Conservation (phyloP, 2,329 filamentous ascomycete genomes). For the Xylaria multiplex region DNA sequence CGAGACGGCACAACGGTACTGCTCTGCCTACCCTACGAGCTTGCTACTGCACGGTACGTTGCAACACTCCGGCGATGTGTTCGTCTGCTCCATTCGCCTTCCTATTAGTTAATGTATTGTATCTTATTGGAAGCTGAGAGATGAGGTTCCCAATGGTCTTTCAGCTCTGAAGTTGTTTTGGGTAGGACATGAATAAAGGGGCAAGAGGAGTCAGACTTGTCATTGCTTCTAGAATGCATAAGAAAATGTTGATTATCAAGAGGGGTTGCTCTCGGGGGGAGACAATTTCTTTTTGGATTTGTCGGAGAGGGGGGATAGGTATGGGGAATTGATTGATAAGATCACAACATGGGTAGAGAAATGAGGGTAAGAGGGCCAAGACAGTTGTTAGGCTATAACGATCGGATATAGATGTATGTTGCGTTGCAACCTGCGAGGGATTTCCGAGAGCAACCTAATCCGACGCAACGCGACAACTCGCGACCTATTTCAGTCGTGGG, state of each 20-base stretch:
- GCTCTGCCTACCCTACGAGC: constrained; percentile 13
- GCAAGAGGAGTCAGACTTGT: neutral
- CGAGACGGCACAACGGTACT: constrained; percentile 19
- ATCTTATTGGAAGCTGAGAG: constrained; percentile 23
- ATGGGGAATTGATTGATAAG: constrained; percentile 20
- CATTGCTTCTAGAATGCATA: constrained; percentile 28
- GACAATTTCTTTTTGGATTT: neutral
- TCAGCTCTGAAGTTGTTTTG: constrained; percentile 20
- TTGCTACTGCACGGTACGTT: constrained; percentile 12
- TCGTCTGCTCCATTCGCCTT: constrained; percentile 13
- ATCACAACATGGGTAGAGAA: constrained; percentile 10
- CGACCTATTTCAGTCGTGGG: constrained; percentile 18
- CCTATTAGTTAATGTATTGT: constrained; percentile 19
- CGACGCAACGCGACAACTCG: constrained; percentile 17
- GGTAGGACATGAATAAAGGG: constrained; percentile 13
- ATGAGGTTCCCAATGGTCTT: neutral
- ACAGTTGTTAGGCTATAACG: constrained; percentile 15
- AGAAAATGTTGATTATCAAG: neutral
- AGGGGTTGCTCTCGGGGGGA: constrained; percentile 11
- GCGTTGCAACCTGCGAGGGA: constrained; percentile 29
- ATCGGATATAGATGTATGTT: constrained; percentile 12
- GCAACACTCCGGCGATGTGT: constrained; percentile 21
- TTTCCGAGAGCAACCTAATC: constrained; percentile 21
- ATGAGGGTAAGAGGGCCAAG: constrained; percentile 14
- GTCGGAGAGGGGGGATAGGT: neutral